phyloP scores from a whole-genome alignment of 2,329 filamentous ascomycete species.

The Plenodomus biglobosus region DNA sequence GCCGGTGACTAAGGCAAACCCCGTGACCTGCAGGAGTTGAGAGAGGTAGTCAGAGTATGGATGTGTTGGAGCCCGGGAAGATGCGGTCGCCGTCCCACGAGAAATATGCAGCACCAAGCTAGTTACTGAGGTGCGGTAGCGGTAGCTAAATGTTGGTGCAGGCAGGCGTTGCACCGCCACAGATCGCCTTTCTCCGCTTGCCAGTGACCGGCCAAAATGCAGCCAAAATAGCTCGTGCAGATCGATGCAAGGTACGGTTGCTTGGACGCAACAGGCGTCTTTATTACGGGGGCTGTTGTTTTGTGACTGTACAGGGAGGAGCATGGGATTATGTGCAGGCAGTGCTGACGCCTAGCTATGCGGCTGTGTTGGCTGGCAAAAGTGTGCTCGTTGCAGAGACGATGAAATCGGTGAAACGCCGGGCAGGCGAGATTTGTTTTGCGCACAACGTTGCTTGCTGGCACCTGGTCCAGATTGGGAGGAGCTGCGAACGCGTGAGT shows the following conservation, averaged over 20 bases:
- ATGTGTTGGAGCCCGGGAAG: conserved; percentile 4
- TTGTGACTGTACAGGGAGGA: neutral
- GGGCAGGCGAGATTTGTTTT: neutral
- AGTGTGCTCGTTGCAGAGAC: neutral
- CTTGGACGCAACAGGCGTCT: neutral
- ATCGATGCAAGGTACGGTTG: conserved; percentile 4
- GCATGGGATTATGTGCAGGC: neutral
- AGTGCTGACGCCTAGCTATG: too few relatives aligned
- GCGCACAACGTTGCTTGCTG: neutral
- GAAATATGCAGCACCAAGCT: conserved; percentile 7
- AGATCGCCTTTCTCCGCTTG: conserved; percentile 6
- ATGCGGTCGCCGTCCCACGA: conserved; percentile 5
- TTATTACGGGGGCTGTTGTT: neutral
- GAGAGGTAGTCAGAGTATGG: conserved; percentile 3
- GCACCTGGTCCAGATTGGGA: neutral
- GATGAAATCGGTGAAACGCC: neutral
- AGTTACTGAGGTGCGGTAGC: conserved; percentile 5
- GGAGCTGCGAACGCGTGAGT: neutral
- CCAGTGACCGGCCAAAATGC: conserved; percentile 6
- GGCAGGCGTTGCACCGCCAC: conserved; percentile 16
- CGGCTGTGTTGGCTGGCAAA: too few relatives aligned
- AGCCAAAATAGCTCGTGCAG: conserved; percentile 2
- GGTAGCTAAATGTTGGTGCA: neutral
- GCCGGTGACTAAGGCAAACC: neutral
- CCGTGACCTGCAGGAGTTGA: neutral